Base-by-base conservation (phyloP, 805 yeast species). In the Metschnikowia rubicola region DNA sequence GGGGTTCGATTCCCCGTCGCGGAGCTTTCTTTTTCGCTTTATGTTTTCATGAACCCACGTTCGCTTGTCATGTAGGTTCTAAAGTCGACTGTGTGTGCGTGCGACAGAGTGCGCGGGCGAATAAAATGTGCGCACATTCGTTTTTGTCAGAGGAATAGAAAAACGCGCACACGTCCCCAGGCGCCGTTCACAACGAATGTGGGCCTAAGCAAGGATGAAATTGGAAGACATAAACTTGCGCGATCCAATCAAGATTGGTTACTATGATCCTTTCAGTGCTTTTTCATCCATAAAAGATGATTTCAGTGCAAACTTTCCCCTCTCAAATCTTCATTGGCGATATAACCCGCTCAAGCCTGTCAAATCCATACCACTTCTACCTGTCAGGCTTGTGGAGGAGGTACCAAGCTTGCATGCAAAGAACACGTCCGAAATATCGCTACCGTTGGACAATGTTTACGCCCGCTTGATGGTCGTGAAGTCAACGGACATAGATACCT, bases 281-380 rank as follows among this genome's bases (percentile, higher is more conserved):
- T 80, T 72, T 55, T 71, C 77, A 3, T 59, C 65, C 36, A 60
- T 86, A 13, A 57, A 70, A 49, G 57, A 63, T 3, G 77, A 73
- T 9, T 61, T 87, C 13, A 65, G 62, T 17, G 43, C 72, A 10
- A 72, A 74, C 43, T 68, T 84, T 2, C 84, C 82, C 3, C 68
- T 88, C 29, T 75, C 82, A 3, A 83, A 84, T 43, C 67, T 88
- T 28, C 90, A 86, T 58, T 87, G 95, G 94, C 78, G 75, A 53
- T 58, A 62, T 46, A 63, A 68, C 42, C 62, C 74, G 13, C 64
- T 71, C 32, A 78, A 81, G 35, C 81, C 83, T 1, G 61, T 84
- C 33, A 75, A 86, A 46, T 80, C 91, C 5, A 81, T 88, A 13
- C 81, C 86, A 7, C 64, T 68, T 38, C 68, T 88, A 13, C 76